Base-by-base conservation (phyloP, 2,329 filamentous ascomycete species). In the Calonectria ilicicola region DNA sequence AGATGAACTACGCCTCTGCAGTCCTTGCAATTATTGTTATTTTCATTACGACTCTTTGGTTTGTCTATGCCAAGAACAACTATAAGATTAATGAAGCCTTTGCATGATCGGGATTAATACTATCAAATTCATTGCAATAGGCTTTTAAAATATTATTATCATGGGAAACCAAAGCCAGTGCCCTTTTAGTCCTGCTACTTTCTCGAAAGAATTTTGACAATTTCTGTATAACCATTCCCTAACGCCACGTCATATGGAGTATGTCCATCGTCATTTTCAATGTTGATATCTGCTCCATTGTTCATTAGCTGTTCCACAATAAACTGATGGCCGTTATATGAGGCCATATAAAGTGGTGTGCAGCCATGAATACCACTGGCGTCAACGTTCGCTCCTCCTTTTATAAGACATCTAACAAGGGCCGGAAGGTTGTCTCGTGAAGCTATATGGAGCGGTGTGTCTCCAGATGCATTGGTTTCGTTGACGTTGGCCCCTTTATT, bases 1-100 rank as follows among this genome's bases (percentile, higher is more conserved):
- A 72, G 32, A 81, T 81, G 80, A 81, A 81, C 62, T 80, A 81
- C 21, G 76, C 75, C 2, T 80, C 80, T 4, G 72, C 51, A 2
- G 79, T 80, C 1, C 72, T 80, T 27, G 75, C 38, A 8, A 78
- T 51, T 1, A 69, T 79, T 32, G 70, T 53, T 12, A 27, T 78
- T 40, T 19, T 76, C 0, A 72, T 72, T 9, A 15, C 62, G 12
- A 26, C 40, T 5, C 69, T 80, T 3, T 80, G 78, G 78, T 75
- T 80, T 35, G 47, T 63, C 15, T 76, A 76, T 56, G 79, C 79
- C 4, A 76, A 70, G 14, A 75, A 73, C 5, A 76, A 75, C 35
- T 80, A 80, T 21, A 72, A 79, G 35, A 77, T 80, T 5, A 76
- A 74, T 64, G 75, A 80, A 23, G 51, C 67, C 21, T n/a, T 76